Percentiles rank a stretch among this genome's conserved stretches.
These are phyloP conservation scores for Penicillium aurantiogriseum DNA, from an alignment of 2,329 filamentous ascomycete species.

Conservation along the genomic window DNA sequence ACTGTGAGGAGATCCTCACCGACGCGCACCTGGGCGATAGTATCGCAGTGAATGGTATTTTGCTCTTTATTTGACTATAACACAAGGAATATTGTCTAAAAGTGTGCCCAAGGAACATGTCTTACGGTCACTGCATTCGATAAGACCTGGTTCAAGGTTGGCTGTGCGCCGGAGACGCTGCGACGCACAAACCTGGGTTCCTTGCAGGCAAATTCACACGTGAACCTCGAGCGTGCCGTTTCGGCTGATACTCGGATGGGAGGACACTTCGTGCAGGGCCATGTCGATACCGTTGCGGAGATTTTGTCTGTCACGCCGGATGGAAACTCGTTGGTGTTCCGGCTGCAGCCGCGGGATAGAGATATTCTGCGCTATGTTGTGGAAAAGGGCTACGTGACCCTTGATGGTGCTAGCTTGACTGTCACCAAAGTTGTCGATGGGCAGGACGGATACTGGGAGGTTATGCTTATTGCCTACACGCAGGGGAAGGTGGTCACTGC, in stretches of 20 bases:
- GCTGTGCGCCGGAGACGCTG: slow-evolving; percentile 91
- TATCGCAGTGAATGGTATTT: slow-evolving; percentile 81
- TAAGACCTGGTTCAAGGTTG: slow-evolving; percentile 73
- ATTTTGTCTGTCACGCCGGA: slow-evolving; percentile 73
- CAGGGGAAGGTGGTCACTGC: slow-evolving; percentile 87
- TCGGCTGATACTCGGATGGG: slow-evolving; percentile 92
- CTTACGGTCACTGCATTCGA: slow-evolving; percentile 81
- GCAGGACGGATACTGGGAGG: slow-evolving; percentile 81
- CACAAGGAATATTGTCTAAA: not conserved
- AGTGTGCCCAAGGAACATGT: slow-evolving; percentile 62
- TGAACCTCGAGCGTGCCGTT: slow-evolving; percentile 94
- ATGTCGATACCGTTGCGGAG: slow-evolving; percentile 85
- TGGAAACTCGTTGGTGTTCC: slow-evolving; percentile 85
- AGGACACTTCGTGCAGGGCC: slow-evolving; percentile 95
- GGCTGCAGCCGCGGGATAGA: slow-evolving; percentile 69
- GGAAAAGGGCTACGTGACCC: slow-evolving; percentile 91
- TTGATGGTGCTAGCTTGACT: slow-evolving; percentile 93
- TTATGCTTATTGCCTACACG: slow-evolving; percentile 97
- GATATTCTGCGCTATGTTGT: slow-evolving; percentile 82
- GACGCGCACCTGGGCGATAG: slow-evolving; percentile 89
- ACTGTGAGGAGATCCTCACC: slow-evolving; percentile 71
- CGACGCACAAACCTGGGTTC: slow-evolving; percentile 91
- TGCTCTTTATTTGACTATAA: not conserved
- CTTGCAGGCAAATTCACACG: slow-evolving; percentile 62
- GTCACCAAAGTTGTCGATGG: slow-evolving; percentile 80